Base-by-base conservation (phyloP, 1,284 basidiomycete genomes). In the Cryptococcus deneoformans region DNA sequence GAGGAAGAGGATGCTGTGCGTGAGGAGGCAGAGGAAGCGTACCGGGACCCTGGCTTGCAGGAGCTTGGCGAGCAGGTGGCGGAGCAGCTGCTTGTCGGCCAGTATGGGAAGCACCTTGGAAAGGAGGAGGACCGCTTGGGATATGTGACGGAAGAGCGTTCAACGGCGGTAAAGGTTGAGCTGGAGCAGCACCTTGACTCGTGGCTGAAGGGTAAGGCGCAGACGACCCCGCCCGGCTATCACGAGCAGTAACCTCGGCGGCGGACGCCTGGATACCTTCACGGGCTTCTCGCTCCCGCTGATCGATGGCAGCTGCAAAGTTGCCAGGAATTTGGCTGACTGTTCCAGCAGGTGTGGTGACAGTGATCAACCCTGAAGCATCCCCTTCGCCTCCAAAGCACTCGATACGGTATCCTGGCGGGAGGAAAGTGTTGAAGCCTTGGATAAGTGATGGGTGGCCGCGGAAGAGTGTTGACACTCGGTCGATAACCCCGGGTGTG, bases 371-470 rank as follows among this genome's bases (percentile, higher is more conserved):
- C 69, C 88, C 88, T 53, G 86, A 83, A 68, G 91, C 86, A 63
- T 82, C 80, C n/a, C 68, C 70, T 38, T 72, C 68, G 42, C 66
- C 66, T 5, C 68, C 70, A 46, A 66, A 62, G 75, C 93, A 88
- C 70, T 98, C 94, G 76, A 99, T 98, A 62, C 92, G 88, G 80
- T 99, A 99, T 39, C 95, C 95, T 24, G 90, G 85, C 0, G 96
- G 96, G 2, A 99, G 85, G 79, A 99, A 99, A 3, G 95, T 98
- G 80, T 99, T 99, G 85, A 99, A 99, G 38, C 96, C 96, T 78
- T 96, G 90, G 56, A 99, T 98, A 68, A 99, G 88, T 61, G 84
- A 79, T 1, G 90, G 92, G 78, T 98, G 92, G 11, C 93, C 93
- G 66, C 91, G 86, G 79, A 99, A 99, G 46, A 99, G 86, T 64